Conservation (phyloP, 768 basidiomycete genomes). For the Lyophyllum atratum region DNA sequence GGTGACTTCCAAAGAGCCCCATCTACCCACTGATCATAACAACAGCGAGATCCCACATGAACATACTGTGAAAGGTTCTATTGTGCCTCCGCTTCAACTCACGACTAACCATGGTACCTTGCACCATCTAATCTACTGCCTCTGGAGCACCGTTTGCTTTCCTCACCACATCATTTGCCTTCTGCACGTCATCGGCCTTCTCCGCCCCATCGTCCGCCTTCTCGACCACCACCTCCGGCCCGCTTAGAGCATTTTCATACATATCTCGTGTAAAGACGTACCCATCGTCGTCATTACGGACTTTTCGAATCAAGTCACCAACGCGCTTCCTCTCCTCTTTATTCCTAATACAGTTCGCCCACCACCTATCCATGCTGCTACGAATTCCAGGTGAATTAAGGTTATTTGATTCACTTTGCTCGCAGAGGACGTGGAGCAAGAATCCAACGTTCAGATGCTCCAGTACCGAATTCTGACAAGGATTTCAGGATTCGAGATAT, state of each 20-base stretch:
- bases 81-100: background rate
- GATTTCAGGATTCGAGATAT: slow-evolving; percentile 79
- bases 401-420: slow-evolving; percentile 61
- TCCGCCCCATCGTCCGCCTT: slow-evolving; percentile 35
- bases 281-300: slow-evolving; percentile 40
- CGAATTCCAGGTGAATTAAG: slow-evolving; percentile 50
- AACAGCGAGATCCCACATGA: background rate
- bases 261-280: slow-evolving; percentile 58
- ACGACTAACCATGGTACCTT: background rate
- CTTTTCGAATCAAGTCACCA: slow-evolving; percentile 46
- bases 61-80: background rate
- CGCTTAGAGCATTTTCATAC: slow-evolving; percentile 51
- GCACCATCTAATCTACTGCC: background rate
- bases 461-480: slow-evolving; percentile 67
- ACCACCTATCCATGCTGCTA: slow-evolving; percentile 76
- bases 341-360: slow-evolving; percentile 73
- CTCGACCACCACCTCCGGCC: slow-evolving; percentile 28
- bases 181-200: slow-evolving; percentile 16
- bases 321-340: slow-evolving; percentile 61
- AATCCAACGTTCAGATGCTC: slow-evolving; percentile 68
- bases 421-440: slow-evolving; percentile 65
- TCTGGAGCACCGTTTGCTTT: slow-evolving; percentile 11
- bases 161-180: slow-evolving; percentile 11
- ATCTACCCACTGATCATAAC: background rate
- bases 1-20: background rate